Evolutionary conservation across 2,329 filamentous ascomycete species (phyloP), one percentile per base, ranked within the genome.

Genomic region (Colletotrichum sp.): DNA sequence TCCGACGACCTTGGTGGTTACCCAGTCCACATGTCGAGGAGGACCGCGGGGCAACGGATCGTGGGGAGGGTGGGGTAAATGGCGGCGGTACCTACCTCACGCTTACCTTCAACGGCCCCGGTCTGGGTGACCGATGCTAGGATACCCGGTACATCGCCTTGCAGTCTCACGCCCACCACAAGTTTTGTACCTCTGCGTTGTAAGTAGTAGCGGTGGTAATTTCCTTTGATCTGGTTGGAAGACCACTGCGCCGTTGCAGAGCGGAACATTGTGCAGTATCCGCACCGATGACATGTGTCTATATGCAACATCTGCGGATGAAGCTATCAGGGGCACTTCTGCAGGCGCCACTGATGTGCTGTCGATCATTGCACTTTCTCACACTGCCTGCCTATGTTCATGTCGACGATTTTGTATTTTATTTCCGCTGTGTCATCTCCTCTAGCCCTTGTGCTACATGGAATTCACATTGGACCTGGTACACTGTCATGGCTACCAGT

Each of bases 401-500:
- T 44, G 6, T 63, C 57, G 59, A 30, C 7, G 26, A 36, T 15
- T 65, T 52, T 69, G 24, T 69, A 32, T 65, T 69, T 59, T 60
- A n/a, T 52, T 69, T 73, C 60, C 70, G 64, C 64, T 55, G 49
- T 36, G 74, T 65, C 70, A 28, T 55, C 21, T 76, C 52, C 60
- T 69, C 44, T 74, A 69, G 59, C 59, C 39, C n/a, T 69, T 28
- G 57, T 65, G 65, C 65, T 65, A 49, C 64, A 57, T 57, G 24
- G 16, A 52, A 73, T 52, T 30, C 59, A 63, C 18, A 49, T 52
- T 69, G 66, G 66, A 70, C 63, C 69, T 76, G 70, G 69, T 67
- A 68, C 28, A 76, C 63, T 72, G 44, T 68, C 60, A 60, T 74
- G 64, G 34, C 74, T 65, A 73, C 57, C 36, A 69, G 65, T 69